Base-by-base conservation (phyloP, 345 rosid genomes). In the Durio zibethinus region DNA sequence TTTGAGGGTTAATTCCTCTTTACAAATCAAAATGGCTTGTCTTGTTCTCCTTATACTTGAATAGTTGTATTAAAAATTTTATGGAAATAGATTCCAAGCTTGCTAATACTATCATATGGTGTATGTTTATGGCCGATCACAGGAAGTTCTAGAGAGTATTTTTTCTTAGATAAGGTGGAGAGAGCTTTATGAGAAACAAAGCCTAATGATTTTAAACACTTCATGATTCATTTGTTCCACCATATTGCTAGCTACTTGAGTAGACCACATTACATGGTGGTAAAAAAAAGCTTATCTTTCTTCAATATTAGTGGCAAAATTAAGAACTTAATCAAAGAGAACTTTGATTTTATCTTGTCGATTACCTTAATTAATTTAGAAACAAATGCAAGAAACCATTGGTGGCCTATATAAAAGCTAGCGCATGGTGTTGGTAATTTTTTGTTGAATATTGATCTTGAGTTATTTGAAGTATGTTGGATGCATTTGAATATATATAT, bases 291-390 rank as follows among this genome's bases (percentile, higher is more conserved):
- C 40, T 78, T 90, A 47, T 90, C 86, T 85, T 83, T 88, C 85
- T 90, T 92, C 91, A 87, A 88, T 84, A 89, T n/a, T 8, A 4
- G 86, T 12, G 92, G 89, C 50, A 90, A 90, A 73, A 81, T 90
- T 33, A 85, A 84, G 74, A 84, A 80, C 52, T 42, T 90, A 79
- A 88, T 90, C 52, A 80, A 86, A 11, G 80, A 87, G 78, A 87
- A 89, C 77, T 77, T 85, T 48, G 81, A 80, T 38, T 82, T 85
- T 78, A 86, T 90, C 48, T 83, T 89, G 42, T 91, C 94, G 3
- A 82, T 89, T 52, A 86, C 89, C 36, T 86, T 87, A 59, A 88
- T 86, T 66, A 85, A 89, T 21, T 62, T 90, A 78, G 94, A 87
- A 86, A 87, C 80, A 85, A 90, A 85, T 72, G 80, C 82, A 80